A percentile compares a stretch with the other conserved stretches of the same genome.
Evolutionary conservation across 2,329 filamentous ascomycete genomes (phyloP).

Genomic region (Sclerotinia sclerotiorum): DNA sequence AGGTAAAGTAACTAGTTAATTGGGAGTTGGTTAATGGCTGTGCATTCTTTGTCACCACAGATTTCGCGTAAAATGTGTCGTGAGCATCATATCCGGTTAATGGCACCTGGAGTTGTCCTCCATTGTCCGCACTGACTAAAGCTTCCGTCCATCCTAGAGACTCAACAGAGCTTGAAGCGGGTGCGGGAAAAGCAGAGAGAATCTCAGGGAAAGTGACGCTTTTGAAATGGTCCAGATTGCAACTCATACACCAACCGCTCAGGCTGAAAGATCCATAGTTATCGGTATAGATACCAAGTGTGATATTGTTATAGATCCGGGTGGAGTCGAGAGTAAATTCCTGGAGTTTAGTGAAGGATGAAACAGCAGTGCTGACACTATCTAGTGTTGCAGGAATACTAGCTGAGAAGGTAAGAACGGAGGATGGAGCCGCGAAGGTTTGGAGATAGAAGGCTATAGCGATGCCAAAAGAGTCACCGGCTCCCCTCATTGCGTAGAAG

Average conservation of each 20-base stretch:
- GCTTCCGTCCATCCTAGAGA: slow-evolving; percentile 29
- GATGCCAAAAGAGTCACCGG: slow-evolving; percentile 42
- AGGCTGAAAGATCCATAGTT: slow-evolving; percentile 41
- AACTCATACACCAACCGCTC: slow-evolving; percentile 44
- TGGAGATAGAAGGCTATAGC: slow-evolving; percentile 38
- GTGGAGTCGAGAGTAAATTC: slow-evolving; percentile 2
- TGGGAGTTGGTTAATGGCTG: slow-evolving; percentile 21
- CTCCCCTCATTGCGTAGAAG: slow-evolving; percentile 41
- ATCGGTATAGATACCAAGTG: slow-evolving; percentile 45
- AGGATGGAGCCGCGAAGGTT: slow-evolving; percentile 42
- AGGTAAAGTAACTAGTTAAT: slow-evolving; percentile 22
- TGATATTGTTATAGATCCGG: slow-evolving; percentile 43
- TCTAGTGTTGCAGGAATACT: slow-evolving; percentile 27
- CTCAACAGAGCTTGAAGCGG: slow-evolving; percentile 32
- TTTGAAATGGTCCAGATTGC: slow-evolving; percentile 41
- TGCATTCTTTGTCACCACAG: slow-evolving; percentile 25
- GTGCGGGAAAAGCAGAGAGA: slow-evolving; percentile 40
- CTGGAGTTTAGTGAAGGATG: slow-evolving; percentile 23
- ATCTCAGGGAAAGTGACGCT: slow-evolving; percentile 42
- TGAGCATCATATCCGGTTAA: slow-evolving; percentile 28
- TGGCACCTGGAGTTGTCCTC: background rate
- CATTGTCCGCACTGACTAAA: slow-evolving; percentile 26
- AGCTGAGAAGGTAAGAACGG: slow-evolving; percentile 32
- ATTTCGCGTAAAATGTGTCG: slow-evolving; percentile 30
- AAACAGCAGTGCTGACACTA: slow-evolving; percentile 17